A percentile compares a stretch with the other conserved stretches of the same genome.
phyloP scores from a whole-genome alignment of 2,329 filamentous ascomycete species.

The Apiospora marii region DNA sequence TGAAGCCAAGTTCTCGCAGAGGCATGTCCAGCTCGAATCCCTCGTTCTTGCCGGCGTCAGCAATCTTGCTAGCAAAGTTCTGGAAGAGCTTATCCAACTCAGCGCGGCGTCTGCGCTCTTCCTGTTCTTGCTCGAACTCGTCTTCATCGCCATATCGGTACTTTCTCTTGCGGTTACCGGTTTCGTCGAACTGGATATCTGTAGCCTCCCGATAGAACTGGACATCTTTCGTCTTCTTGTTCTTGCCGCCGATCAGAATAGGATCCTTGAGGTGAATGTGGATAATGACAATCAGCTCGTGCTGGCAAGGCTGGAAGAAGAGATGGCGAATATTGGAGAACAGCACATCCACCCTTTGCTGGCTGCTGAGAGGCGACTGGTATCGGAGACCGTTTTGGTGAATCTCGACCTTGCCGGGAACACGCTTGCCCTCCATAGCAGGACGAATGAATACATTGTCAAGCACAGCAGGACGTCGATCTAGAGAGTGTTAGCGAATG shows the following conservation, averaged over 20 bases:
- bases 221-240: constrained; percentile 96
- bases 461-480: constrained; percentile 87
- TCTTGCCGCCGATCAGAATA: constrained; percentile 92
- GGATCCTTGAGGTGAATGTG: constrained; percentile 98
- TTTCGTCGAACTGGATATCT: constrained; percentile 98
- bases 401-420: constrained; percentile 94
- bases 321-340: constrained; percentile 99
- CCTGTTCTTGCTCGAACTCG: constrained; percentile 97
- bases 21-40: constrained; percentile 95
- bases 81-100: constrained; percentile 96
- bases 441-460: constrained; percentile 96
- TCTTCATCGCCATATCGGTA: constrained; percentile 98
- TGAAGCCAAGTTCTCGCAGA: constrained; percentile 95
- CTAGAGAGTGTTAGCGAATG: constrained; percentile 59
- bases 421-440: constrained; percentile 94
- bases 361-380: constrained; percentile 78
- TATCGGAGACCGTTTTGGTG: constrained; percentile 99
- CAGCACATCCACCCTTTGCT: constrained; percentile 88
- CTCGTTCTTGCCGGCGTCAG: constrained; percentile 91
- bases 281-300: constrained; percentile 97
- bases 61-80: constrained; percentile 95
- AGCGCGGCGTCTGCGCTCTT: constrained; percentile 89
- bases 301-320: constrained; percentile 97
- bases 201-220: constrained; percentile 98
- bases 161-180: constrained; percentile 96